Evolutionary conservation across 164 flowering plant genomes (phyloP), one percentile per base, ranked within the genome.

Genomic region (Nymphaea thermarum): DNA sequence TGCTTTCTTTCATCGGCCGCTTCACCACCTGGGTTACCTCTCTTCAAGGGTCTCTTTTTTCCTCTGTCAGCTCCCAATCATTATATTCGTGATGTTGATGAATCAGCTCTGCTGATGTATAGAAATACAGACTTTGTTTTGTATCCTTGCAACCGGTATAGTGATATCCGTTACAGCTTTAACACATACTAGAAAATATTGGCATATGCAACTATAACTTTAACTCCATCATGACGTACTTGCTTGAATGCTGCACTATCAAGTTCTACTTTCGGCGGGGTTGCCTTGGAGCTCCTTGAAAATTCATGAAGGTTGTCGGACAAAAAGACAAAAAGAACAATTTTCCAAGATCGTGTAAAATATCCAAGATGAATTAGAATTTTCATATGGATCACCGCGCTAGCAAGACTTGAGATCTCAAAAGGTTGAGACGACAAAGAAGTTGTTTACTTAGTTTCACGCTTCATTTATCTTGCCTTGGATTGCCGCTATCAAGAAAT

Each of bases 161-260:
- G 47, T 18, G 74, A 68, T 75, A 71, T 74, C 63, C 67, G 36
- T 64, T 66, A 66, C n/a, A 84, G 83, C 87, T 87, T 79, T 87
- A 88, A 85, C 77, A 36, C 63, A 67, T 4, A 8, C 15, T 51
- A 51, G 57, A 51, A 8, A 51, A 51, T 5, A 15, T 51, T 51
- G 57, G 57, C 15, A 10, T 15, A 15, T 5, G 57, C 57, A 51
- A 51, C 57, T 51, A 51, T 51, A 51, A 51, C 57, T 51, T 5
- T 51, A 51, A 51, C 8, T 51, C 57, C 8, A 51, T 51, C 12
- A 51, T 51, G 57, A 51, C 8, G 8, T 51, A 51, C 57, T 51
- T 51, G 12, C 57, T 51, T 15, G 57, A 51, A 4, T 51, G 14
- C 57, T 51, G 57, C 57, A 51, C 3, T 8, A 51, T 15, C 3